Evolutionary conservation across 2,329 filamentous ascomycete species (phyloP), one percentile per base, ranked within the genome.

Genomic region (Fusarium subtropicale): DNA sequence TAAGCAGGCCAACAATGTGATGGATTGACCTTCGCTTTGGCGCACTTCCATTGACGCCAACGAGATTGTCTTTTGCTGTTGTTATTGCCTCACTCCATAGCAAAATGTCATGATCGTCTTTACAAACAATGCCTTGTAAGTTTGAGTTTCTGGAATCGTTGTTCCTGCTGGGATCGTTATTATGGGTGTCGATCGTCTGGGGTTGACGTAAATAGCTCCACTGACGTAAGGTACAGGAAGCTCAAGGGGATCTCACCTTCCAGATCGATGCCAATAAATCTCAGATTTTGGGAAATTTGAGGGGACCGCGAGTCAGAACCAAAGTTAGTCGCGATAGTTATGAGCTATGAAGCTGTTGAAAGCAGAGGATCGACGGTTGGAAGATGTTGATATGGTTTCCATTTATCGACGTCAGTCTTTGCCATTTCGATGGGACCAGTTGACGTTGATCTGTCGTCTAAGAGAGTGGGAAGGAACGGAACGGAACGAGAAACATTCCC

Each of bases 181-280:
- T 63, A 11, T 39, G 15, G 20, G 31, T 34, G 34, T 46, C 44
- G 56, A 57, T 66, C 57, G 28, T 69, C 66, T 59, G 52, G 53
- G 53, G 66, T 67, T 34, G 55, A 53, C 44, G 28, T 47, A 45
- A 38, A 56, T 58, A 67, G 48, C 34, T 69, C 56, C 56, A 69
- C 61, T 44, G 53, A 56, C 60, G 39, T 38, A 57, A 24, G 34
- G 44, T 38, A 47, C 31, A 7, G 28, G 39, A 30, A 38, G 31
- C 33, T 8, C 42, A 22, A 64, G 31, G 28, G 26, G 22, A 10
- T 51, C 18, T 28, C 41, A 33, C 30, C 36, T 33, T 53, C 16
- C 11, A 55, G 48, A 68, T 60, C 51, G 46, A 59, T 38, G 24
- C 60, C 34, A 45, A 58, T 39, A 15, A 51, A 63, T 18, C 39